Conservation (phyloP, 805 yeast species). For the Ogataea zsoltii region DNA sequence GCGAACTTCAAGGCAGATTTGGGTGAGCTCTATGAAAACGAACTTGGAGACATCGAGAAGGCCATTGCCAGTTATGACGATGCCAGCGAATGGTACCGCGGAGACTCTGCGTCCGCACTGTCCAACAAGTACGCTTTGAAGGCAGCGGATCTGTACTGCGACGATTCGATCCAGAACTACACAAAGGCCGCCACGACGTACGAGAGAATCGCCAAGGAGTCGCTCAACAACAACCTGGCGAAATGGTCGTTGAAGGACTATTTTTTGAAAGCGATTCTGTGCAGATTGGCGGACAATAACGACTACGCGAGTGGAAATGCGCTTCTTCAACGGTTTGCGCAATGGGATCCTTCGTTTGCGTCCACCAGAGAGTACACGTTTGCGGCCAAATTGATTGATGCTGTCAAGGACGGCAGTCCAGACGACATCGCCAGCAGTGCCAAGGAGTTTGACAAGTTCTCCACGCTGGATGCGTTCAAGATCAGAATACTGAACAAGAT, state of each 20-base stretch:
- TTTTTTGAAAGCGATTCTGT: conserved; percentile 78
- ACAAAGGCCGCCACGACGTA: conserved; percentile 73
- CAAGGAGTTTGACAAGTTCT: conserved; percentile 82
- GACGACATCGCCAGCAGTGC: conserved; percentile 74
- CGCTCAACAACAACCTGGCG: conserved; percentile 70
- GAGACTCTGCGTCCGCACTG: conserved; percentile 90
- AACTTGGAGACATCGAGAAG: conserved; percentile 60
- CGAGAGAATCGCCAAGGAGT: conserved; percentile 74
- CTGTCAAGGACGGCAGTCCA: conserved; percentile 78
- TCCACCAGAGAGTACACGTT: conserved; percentile 76
- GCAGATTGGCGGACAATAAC: conserved; percentile 72
- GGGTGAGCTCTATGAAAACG: conserved; percentile 82
- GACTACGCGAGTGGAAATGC: conserved; percentile 86
- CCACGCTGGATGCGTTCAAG: conserved; percentile 88
- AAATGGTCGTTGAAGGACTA: conserved; percentile 94
- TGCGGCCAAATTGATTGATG: conserved; percentile 62
- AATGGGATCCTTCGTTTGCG: conserved; percentile 75
- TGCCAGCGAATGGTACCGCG: conserved; percentile 94
- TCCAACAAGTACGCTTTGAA: conserved; percentile 85
- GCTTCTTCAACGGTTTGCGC: conserved; percentile 59
- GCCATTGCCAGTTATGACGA: conserved; percentile 83
- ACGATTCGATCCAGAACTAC: conserved; percentile 62
- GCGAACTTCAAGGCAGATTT: conserved; percentile 92
- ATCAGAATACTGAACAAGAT: conserved; percentile 80
- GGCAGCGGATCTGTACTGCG: conserved; percentile 85